Conservation (phyloP, 176 grass and related monocot species). For the Phragmites australis region DNA sequence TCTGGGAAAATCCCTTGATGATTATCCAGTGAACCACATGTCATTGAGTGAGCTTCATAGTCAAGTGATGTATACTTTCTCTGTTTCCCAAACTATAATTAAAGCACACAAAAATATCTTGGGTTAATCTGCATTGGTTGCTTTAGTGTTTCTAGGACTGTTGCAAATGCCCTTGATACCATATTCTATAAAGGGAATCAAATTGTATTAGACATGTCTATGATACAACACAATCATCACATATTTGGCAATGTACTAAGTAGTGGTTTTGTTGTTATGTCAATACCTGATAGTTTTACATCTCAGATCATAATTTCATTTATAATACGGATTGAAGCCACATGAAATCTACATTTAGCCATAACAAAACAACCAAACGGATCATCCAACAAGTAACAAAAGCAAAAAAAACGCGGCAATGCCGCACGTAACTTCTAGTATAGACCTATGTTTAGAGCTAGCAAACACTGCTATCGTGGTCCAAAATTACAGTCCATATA, state of each 20-base stretch:
- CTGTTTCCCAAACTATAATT: slow-evolving; percentile 13
- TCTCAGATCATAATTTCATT: too few species aligned
- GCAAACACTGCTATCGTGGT: too few species aligned
- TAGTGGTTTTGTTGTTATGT: slow-evolving; percentile 79
- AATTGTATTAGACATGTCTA: slow-evolving; percentile 92
- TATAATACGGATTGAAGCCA: too few species aligned
- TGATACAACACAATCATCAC: slow-evolving; percentile 83
- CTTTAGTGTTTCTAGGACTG: slow-evolving; percentile 48
- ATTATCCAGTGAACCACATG: slow-evolving; percentile 63
- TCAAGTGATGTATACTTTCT: slow-evolving; percentile 69
- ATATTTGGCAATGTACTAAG: slow-evolving; percentile 82
- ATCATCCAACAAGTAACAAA: too few species aligned
- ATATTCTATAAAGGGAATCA: slow-evolving; percentile 68
- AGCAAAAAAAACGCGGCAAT: too few species aligned
- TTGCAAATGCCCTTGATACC: slow-evolving; percentile 73
- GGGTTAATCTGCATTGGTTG: background rate
- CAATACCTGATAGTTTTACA: slow-evolving; percentile 89
- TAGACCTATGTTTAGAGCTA: too few species aligned
- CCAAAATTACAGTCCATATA: too few species aligned
- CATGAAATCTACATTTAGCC: too few species aligned
- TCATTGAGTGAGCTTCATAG: slow-evolving; percentile 72
- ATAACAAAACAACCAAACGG: too few species aligned
- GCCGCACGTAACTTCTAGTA: too few species aligned
- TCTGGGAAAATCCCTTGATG: too few species aligned
- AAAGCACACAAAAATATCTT: background rate